phyloP scores from a whole-genome alignment of 1,139 yeast genomes.

The Waltiozyma sp. region DNA sequence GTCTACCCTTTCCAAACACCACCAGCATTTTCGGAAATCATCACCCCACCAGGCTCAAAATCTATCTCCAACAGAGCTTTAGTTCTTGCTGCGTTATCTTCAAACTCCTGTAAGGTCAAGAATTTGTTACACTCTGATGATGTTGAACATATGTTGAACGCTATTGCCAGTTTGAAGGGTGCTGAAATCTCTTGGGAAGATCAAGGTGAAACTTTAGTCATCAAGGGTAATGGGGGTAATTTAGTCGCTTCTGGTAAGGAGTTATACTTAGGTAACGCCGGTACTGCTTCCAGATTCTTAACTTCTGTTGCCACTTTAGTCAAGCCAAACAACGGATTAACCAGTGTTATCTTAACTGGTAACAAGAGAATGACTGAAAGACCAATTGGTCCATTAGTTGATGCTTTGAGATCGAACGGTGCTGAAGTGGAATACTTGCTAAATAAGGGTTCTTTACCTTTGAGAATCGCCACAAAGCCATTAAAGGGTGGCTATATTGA shows the following conservation, averaged over 20 bases:
- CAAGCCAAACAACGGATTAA: slow-evolving; percentile 29
- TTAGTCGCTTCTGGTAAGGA: slow-evolving; percentile 45
- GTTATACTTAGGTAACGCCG: slow-evolving; percentile 91
- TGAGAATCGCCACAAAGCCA: slow-evolving; percentile 62
- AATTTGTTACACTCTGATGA: slow-evolving; percentile 92
- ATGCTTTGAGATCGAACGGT: slow-evolving; percentile 77
- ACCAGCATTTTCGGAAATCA: slow-evolving; percentile 19
- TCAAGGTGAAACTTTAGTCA: slow-evolving; percentile 79
- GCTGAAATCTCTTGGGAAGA: slow-evolving; percentile 73
- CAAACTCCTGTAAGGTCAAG: slow-evolving; percentile 71
- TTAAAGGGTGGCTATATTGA: slow-evolving; percentile 88
- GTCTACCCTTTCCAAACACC: slow-evolving; percentile 49
- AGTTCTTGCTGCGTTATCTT: slow-evolving; percentile 82
- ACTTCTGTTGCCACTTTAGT: slow-evolving; percentile 87
- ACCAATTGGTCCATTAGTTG: slow-evolving; percentile 94
- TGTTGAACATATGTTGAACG: slow-evolving; percentile 88
- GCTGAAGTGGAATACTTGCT: slow-evolving; percentile 62
- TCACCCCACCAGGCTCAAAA: slow-evolving; percentile 93
- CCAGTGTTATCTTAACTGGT: slow-evolving; percentile 68
- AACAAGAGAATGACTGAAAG: slow-evolving; percentile 96
- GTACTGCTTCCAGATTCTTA: slow-evolving; percentile 92
- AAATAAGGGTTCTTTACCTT: slow-evolving; percentile 74
- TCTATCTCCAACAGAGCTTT: slow-evolving; percentile 94
- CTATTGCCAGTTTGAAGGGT: slow-evolving; percentile 69
- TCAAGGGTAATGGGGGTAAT: slow-evolving; percentile 80